Evolutionary conservation across 352 stramenopile species (phyloP).

Genomic region (Globisporangium acanthophoron): DNA sequence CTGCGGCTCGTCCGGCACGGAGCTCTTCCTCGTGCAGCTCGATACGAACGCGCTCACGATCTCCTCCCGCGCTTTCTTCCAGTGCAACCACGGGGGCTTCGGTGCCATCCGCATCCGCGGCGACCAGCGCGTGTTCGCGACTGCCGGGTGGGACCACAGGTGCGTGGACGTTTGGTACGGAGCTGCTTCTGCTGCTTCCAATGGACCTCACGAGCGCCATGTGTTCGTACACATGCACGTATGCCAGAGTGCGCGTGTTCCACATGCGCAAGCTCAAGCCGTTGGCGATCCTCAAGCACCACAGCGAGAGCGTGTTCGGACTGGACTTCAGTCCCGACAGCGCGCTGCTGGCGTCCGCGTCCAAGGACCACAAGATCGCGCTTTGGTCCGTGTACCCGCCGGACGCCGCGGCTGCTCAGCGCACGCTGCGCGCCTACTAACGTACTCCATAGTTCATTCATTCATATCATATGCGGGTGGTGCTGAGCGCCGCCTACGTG

Average conservation of each 20-base stretch:
- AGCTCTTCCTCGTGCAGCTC: slow-evolving; percentile 41
- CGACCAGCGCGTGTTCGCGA: slow-evolving; percentile 77
- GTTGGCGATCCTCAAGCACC: slow-evolving; percentile 76
- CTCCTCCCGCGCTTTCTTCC: slow-evolving; percentile 44
- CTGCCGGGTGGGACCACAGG: slow-evolving; percentile 73
- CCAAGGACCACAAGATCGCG: slow-evolving; percentile 75
- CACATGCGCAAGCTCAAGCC: slow-evolving; percentile 68
- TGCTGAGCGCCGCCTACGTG: neutral
- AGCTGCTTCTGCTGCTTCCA: no score
- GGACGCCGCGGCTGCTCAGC: slow-evolving; percentile 14
- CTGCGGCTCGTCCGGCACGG: slow-evolving; percentile 54
- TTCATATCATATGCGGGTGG: neutral
- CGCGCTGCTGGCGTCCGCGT: slow-evolving; percentile 55
- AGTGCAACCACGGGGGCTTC: slow-evolving; percentile 52
- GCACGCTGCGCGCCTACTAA: slow-evolving; percentile 29
- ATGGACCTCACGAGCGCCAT: neutral
- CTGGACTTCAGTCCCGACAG: slow-evolving; percentile 66
- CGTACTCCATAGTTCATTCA: neutral
- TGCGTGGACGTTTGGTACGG: slow-evolving; percentile 3
- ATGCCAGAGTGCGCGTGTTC: slow-evolving; percentile 53
- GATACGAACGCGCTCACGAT: slow-evolving; percentile 35
- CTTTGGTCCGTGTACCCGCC: slow-evolving; percentile 77
- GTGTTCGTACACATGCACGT: no score
- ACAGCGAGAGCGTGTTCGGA: slow-evolving; percentile 68
- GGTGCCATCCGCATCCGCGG: slow-evolving; percentile 55